Evolutionary conservation across 1,284 basidiomycete genomes (phyloP).

Genomic region (Leccinum subatratum): DNA sequence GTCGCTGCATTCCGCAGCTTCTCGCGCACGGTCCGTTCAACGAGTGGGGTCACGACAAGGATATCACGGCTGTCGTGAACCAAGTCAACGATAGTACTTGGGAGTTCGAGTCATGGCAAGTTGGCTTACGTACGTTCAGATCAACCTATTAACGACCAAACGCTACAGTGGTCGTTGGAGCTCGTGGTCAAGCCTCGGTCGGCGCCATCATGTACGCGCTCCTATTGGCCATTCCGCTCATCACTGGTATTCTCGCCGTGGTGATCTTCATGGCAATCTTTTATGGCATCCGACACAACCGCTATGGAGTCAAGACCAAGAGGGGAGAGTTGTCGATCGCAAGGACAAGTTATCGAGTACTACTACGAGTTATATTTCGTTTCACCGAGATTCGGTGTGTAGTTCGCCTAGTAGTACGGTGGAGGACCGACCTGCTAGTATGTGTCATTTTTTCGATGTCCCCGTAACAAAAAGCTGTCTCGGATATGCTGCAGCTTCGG

Average conservation of each 20-base stretch:
- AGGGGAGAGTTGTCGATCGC: no score
- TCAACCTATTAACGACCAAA: background rate
- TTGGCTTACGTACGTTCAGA: no score
- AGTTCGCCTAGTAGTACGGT: no score
- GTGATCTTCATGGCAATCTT: background rate
- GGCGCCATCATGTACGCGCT: background rate
- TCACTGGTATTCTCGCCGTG: background rate
- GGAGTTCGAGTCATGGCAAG: background rate
- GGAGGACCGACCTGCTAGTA: no score
- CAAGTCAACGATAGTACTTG: background rate
- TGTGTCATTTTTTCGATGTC: no score
- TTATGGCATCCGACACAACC: background rate
- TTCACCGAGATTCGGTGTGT: no score
- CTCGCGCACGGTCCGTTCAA: slow-evolving; percentile 85
- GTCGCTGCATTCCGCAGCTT: slow-evolving; percentile 79
- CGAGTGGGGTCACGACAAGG: slow-evolving; percentile 83
- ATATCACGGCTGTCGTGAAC: slow-evolving; percentile 36
- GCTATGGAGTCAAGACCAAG: background rate
- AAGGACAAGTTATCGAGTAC: no score
- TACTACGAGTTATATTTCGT: no score
- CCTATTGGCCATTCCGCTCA: background rate
- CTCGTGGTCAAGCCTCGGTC: background rate
- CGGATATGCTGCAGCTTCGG: no score
- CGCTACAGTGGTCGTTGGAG: background rate
- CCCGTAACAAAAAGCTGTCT: no score